These are phyloP conservation scores for Diversispora epigaea DNA, from an alignment of 192 early-diverging fungal species.

Conservation along the genomic window DNA sequence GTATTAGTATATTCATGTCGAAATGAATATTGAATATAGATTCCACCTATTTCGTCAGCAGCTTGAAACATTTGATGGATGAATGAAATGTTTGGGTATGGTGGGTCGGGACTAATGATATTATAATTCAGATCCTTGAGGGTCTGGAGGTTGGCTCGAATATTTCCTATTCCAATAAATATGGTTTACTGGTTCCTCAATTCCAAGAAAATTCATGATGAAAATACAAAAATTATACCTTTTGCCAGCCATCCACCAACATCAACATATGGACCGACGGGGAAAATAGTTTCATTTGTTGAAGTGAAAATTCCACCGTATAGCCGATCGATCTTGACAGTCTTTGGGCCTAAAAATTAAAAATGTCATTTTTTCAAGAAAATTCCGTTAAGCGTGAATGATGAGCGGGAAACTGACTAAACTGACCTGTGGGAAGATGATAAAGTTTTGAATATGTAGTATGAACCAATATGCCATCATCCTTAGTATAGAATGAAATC, in stretches of 20 bases:
- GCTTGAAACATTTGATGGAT: slow-evolving; percentile 21
- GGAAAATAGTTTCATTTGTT: slow-evolving; percentile 11
- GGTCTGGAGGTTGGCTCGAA: slow-evolving; percentile 14
- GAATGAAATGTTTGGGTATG: slow-evolving; percentile 22
- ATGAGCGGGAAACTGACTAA: too few relatives aligned
- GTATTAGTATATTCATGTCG: slow-evolving; percentile 28
- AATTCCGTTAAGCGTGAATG: background rate
- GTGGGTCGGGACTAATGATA: slow-evolving; percentile 32
- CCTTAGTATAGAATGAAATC: background rate
- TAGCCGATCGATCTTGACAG: slow-evolving; percentile 32
- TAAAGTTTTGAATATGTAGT: background rate
- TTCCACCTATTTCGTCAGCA: slow-evolving; percentile 28
- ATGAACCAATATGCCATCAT: background rate
- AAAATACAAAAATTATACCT: background rate
- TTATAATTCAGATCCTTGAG: slow-evolving; percentile 32
- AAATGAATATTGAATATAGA: slow-evolving; percentile 34
- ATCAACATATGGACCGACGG: slow-evolving; percentile 29
- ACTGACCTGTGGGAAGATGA: slow-evolving; percentile 16
- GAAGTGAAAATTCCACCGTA: slow-evolving; percentile 28
- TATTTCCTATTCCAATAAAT: background rate
- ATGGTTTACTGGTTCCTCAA: background rate
- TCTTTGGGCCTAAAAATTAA: slow-evolving; percentile 21
- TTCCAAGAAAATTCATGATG: background rate
- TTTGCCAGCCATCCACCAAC: slow-evolving; percentile 21
- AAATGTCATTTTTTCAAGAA: background rate